Base-by-base conservation (phyloP, 2,329 filamentous ascomycete species). In the Pseudocercospora fijiensis region DNA sequence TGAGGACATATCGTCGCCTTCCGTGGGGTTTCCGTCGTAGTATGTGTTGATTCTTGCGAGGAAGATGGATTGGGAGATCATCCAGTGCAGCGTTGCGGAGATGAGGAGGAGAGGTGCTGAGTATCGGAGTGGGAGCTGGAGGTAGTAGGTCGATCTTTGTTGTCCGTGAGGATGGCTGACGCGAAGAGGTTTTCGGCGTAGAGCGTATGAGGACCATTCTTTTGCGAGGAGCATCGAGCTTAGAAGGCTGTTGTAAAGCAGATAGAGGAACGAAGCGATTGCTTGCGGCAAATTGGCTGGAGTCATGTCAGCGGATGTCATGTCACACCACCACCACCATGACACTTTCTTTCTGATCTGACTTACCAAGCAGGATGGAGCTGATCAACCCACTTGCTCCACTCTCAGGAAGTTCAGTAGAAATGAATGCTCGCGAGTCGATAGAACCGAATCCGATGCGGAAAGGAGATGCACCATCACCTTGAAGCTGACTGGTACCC, bases 121-220 rank as follows among this genome's bases (percentile, higher is more conserved):
- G 60, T 78, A 78, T 8, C 71, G 71, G 58, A 78, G 78, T 0
- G 79, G 79, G 1, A 81, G 63, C 22, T 77, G 73, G 1, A 81
- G 69, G 60, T 77, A 80, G 62, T 81, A 80, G 0, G 75, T 80
- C 2, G 67, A 72, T 8, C 79, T 72, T 57, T 82, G 81, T 1
- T 67, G 8, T 0, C 70, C 77, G 0, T 65, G 37, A 0, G 78
- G 77, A 1, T 71, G 69, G 0, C 76, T 78, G 1, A 80, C 78
- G 3, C 79, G 73, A 0, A 82, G 74, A 0, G 67, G 62, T 62
- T 78, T 80, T 0, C 71, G 63, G 3, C 33, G 37, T 0, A 60
- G 27, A 5, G 76, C 74, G 68, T 79, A 81, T 0, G 69, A 68
- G 28, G 74, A 78, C 74, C 80, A 86, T 71, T 86, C 84, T 26